Percentiles rank a stretch among this genome's conserved stretches.
phyloP scores from a whole-genome alignment of 208 protist species.

The Trichomonas tenax region DNA sequence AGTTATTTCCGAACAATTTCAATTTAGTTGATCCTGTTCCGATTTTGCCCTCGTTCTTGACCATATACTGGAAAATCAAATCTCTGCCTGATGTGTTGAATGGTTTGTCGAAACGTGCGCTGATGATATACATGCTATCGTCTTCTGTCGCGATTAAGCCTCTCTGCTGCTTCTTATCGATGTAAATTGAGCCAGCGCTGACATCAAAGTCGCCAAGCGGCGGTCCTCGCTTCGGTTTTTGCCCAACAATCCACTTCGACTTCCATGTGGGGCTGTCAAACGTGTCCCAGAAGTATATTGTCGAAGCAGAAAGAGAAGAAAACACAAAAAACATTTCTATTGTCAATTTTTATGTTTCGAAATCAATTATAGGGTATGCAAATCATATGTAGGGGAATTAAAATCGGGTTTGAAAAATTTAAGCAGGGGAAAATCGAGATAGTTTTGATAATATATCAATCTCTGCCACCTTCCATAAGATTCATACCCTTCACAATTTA shows the following conservation, averaged over 20 bases:
- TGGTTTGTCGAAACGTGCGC: neutral
- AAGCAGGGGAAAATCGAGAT: too few species aligned
- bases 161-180: neutral
- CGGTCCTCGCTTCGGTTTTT: neutral
- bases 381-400: too few species aligned
- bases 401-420: too few species aligned
- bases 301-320: neutral
- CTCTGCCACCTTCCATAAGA: too few species aligned
- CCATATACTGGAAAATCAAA: neutral
- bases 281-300: neutral
- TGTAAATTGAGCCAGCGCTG: neutral
- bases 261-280: neutral
- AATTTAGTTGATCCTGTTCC: neutral
- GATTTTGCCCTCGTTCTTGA: neutral
- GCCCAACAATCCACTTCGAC: neutral
- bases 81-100: neutral
- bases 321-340: neutral
- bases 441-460: too few species aligned
- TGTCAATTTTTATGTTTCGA: neutral
- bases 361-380: too few species aligned
- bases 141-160: neutral
- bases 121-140: neutral
- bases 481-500: too few species aligned
- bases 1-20: neutral
- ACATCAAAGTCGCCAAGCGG: neutral